phyloP scores from a whole-genome alignment of 139 green algal species.

The Tetraselmis striata region DNA sequence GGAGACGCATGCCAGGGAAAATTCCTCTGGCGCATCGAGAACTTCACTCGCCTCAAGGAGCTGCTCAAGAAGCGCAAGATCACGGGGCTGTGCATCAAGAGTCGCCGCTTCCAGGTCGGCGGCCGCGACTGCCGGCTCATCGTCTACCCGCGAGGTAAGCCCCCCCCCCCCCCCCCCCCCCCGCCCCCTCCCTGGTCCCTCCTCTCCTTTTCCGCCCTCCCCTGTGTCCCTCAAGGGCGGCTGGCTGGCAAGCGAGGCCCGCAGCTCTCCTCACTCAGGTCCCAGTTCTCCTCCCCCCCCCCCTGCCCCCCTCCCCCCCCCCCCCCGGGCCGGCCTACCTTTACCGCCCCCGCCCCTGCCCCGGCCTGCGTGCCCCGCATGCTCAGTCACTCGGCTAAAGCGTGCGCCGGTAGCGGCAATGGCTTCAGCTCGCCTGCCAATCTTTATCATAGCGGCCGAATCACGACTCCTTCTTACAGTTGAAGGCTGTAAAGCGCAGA shows the following conservation, averaged over 20 bases:
- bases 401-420: too few relatives aligned
- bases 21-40: conserved; percentile 65
- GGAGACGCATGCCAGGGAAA: conserved; percentile 40
- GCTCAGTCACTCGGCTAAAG: too few relatives aligned
- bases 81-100: conserved; percentile 71
- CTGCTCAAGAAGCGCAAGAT: conserved; percentile 77
- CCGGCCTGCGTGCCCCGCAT: too few relatives aligned
- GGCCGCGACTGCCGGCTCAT: conserved; percentile 58
- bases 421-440: too few relatives aligned
- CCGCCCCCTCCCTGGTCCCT: not conserved
- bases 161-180: not conserved
- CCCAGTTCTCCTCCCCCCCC: too few relatives aligned
- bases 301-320: too few relatives aligned
- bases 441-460: too few relatives aligned
- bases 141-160: conserved; percentile 53
- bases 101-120: conserved; percentile 51
- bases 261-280: too few relatives aligned
- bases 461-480: too few relatives aligned
- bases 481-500: too few relatives aligned
- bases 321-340: too few relatives aligned
- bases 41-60: conserved; percentile 72
- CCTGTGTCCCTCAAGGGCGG: not conserved
- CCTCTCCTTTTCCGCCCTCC: not conserved
- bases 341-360: not conserved
- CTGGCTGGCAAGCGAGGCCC: not conserved